phyloP scores from a whole-genome alignment of 2,329 filamentous ascomycete genomes.

The Graphiopsis chlorocephala region DNA sequence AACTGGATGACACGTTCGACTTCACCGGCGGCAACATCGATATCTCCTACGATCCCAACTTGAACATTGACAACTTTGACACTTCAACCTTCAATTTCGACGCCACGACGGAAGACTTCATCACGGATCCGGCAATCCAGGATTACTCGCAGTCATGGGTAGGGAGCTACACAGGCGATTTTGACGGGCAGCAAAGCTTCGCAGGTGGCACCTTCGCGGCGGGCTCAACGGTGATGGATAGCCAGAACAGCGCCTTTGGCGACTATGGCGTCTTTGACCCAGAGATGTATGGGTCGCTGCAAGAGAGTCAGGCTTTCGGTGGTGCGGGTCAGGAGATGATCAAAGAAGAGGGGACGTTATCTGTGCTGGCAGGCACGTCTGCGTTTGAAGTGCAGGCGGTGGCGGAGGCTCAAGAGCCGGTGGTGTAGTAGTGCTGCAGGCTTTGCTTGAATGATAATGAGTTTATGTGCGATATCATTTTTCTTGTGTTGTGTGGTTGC shows the following conservation, averaged over 20 bases:
- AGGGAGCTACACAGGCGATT: slow-evolving; percentile 17
- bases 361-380: background rate
- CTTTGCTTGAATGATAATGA: background rate
- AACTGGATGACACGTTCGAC: slow-evolving; percentile 37
- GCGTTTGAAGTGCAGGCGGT: background rate
- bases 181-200: slow-evolving; percentile 10
- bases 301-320: slow-evolving; percentile 21
- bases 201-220: background rate
- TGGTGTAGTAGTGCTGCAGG: background rate
- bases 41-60: slow-evolving; percentile 37
- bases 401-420: background rate
- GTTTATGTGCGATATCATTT: background rate
- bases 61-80: slow-evolving; percentile 27
- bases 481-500: background rate
- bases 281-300: slow-evolving; percentile 16
- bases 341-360: slow-evolving; percentile 18
- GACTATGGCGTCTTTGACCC: slow-evolving; percentile 18
- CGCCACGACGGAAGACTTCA: slow-evolving; percentile 20
- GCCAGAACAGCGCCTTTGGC: slow-evolving; percentile 2
- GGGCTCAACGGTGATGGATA: background rate
- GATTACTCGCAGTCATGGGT: slow-evolving; percentile 23
- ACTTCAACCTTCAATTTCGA: slow-evolving; percentile 32
- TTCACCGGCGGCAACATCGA: slow-evolving; percentile 41
- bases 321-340: slow-evolving; percentile 21
- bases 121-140: slow-evolving; percentile 26